Percentiles rank a stretch among this genome's conserved stretches.
These are phyloP conservation scores for Orobanche coerulescens DNA, from an alignment of 257 asterid species.

Conservation along the genomic window DNA sequence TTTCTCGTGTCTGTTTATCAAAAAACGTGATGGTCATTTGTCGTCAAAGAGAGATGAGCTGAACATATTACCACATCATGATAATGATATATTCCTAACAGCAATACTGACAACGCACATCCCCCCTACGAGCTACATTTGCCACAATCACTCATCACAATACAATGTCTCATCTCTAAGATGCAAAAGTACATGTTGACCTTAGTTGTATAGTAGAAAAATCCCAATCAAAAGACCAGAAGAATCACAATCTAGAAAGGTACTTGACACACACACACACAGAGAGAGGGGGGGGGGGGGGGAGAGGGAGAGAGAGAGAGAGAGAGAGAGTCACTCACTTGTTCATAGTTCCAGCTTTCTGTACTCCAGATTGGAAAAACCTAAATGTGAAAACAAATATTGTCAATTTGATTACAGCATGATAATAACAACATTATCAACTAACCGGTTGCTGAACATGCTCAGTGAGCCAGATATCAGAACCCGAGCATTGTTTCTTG, in stretches of 20 bases:
- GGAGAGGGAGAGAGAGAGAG: not conserved
- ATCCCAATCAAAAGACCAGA: not conserved
- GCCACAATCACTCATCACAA: slow-evolving; percentile 7
- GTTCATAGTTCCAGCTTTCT: slow-evolving; percentile 47
- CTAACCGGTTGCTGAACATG: slow-evolving; percentile 61
- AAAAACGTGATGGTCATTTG: slow-evolving; percentile 9
- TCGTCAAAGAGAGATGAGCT: not conserved
- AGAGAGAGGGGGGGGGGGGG: not conserved
- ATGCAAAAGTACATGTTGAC: not conserved
- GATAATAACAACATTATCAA: slow-evolving; percentile 1
- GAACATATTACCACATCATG: not conserved
- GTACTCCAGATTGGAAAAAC: slow-evolving; percentile 47
- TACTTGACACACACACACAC: not conserved
- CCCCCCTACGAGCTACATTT: not conserved
- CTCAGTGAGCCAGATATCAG: slow-evolving; percentile 56
- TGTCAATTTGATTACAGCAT: slow-evolving; percentile 13
- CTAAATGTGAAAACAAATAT: slow-evolving; percentile 26
- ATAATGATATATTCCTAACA: not conserved
- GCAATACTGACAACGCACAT: not conserved
- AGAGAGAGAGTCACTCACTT: slow-evolving; percentile 31
- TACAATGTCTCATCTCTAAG: slow-evolving; percentile 2
- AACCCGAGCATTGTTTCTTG: slow-evolving; percentile 66
- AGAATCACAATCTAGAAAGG: not conserved
- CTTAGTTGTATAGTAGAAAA: not conserved
- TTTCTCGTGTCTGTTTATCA: slow-evolving; percentile 48